Base-by-base conservation (phyloP, 352 stramenopile genomes). In the Phytophthora citricola region DNA sequence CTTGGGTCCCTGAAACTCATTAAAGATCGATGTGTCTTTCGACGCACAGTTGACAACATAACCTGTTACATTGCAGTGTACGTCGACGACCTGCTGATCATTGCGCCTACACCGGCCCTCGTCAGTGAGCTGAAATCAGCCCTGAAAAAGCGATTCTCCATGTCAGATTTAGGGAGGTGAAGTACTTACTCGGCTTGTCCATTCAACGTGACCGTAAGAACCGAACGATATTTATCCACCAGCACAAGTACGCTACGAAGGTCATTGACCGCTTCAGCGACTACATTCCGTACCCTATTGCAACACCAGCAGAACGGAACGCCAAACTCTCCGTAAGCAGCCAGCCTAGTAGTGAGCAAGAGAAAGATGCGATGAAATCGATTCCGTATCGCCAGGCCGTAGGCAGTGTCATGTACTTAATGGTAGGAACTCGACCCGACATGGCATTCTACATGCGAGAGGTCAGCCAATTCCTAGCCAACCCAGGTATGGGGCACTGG, bases 291-390 rank as follows among this genome's bases (percentile, higher is more conserved):
- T 0, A 20, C 17, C 17, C 0, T 20, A 46, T 46, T 46, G 40
- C 40, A 27, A 46, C 10, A 14, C 9, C 41, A 48, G 20, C 22
- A 32, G 17, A 48, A 8, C 4, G 9, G 17, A 48, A 48, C 41
- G 17, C n/a, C 0, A 48, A 48, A 48, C 41, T 31, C 41, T 48
- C 17, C 17, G 17, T 29, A 4, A 48, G 41, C 22, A 48, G 17
- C 41, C 41, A 31, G 9, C 41, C 41, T 29, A 31, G 22, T 0
- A 32, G 20, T 32, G 26, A 40, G 15, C 17, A 20, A 20, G 27
- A 54, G 5, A 53, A 22, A 27, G 44, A 62, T 9, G 49, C n/a
- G 31, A 59, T 59, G 38, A 39, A 20, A 44, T 20, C 39, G 6
- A 24, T 44, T 26, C 27, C 39, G 7, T 50, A 43, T 15, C 7